Evolutionary conservation across 2,329 filamentous ascomycete species (phyloP).

Genomic region (Lasiodiplodia theobromae): DNA sequence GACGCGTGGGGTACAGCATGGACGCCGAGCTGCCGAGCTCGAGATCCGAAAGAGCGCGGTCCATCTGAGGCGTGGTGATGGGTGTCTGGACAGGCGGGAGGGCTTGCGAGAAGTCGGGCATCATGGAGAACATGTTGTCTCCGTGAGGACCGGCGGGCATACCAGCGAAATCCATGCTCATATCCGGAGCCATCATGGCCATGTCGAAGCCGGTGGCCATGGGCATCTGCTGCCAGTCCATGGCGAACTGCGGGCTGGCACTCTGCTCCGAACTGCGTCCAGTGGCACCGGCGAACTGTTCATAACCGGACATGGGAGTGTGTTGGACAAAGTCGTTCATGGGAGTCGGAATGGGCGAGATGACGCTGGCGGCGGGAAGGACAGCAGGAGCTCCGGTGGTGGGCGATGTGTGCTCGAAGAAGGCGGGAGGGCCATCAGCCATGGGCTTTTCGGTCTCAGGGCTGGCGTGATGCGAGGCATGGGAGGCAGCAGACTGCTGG

Average conservation of each 20-base stretch:
- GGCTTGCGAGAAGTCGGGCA: slow-evolving; percentile 52
- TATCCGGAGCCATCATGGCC: slow-evolving; percentile 52
- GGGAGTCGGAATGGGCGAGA: slow-evolving; percentile 50
- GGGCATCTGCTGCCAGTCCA: slow-evolving; percentile 57
- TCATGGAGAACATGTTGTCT: slow-evolving; percentile 54
- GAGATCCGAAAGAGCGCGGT: slow-evolving; percentile 55
- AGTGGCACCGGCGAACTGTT: slow-evolving; percentile 51
- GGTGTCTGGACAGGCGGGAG: slow-evolving; percentile 54
- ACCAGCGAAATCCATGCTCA: slow-evolving; percentile 53
- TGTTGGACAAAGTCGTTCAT: slow-evolving; percentile 50
- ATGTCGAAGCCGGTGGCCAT: slow-evolving; percentile 56
- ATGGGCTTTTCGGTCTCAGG: slow-evolving; percentile 30
- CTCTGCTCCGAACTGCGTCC: slow-evolving; percentile 51
- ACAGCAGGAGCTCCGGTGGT: slow-evolving; percentile 42
- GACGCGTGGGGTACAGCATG: slow-evolving; percentile 50
- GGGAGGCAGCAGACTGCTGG: slow-evolving; percentile 16
- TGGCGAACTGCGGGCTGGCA: slow-evolving; percentile 55
- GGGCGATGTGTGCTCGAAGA: slow-evolving; percentile 50
- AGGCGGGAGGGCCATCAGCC: slow-evolving; percentile 41
- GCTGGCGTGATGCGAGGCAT: slow-evolving; percentile 25
- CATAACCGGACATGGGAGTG: slow-evolving; percentile 55
- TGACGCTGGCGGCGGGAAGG: slow-evolving; percentile 34
- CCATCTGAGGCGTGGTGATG: slow-evolving; percentile 55
- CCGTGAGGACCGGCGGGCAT: slow-evolving; percentile 44
- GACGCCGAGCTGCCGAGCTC: slow-evolving; percentile 53